Evolutionary conservation across 116 monocot species (phyloP).

Genomic region (Dioscorea cayenensis): DNA sequence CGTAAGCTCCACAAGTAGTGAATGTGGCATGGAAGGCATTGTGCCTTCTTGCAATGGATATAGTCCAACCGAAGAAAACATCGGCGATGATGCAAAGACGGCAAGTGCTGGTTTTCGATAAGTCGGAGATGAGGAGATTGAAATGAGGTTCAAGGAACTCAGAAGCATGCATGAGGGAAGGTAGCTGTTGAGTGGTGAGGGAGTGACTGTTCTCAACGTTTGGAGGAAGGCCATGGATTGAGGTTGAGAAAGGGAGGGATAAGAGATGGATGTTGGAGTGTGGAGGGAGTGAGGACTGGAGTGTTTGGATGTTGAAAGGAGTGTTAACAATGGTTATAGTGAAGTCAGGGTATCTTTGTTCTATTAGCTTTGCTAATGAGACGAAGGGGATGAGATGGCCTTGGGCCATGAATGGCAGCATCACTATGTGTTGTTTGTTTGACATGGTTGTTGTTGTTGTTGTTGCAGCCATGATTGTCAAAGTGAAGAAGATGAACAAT

Average conservation of each 20-base stretch:
- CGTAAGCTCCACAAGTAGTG: slow-evolving; percentile 38
- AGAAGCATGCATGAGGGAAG: slow-evolving; percentile 13
- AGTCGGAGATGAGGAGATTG: slow-evolving; percentile 17
- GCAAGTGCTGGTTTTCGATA: neutral
- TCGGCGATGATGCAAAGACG: slow-evolving; percentile 31
- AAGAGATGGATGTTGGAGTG: slow-evolving; percentile 19
- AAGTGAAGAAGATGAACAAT: too few species aligned
- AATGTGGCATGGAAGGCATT: slow-evolving; percentile 30
- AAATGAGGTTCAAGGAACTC: slow-evolving; percentile 28
- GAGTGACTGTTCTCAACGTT: slow-evolving; percentile 25
- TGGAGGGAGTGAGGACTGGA: slow-evolving; percentile 15
- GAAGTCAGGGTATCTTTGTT: neutral
- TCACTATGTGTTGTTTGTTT: slow-evolving; percentile 1
- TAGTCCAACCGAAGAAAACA: slow-evolving; percentile 30
- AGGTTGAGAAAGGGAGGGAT: slow-evolving; percentile 20
- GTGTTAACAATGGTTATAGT: slow-evolving; percentile 46
- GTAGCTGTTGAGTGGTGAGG: slow-evolving; percentile 2
- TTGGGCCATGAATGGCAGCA: slow-evolving; percentile 28
- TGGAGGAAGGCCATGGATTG: slow-evolving; percentile 30
- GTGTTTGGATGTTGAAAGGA: slow-evolving; percentile 25
- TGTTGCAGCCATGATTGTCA: too few species aligned
- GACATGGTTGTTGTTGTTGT: too few species aligned
- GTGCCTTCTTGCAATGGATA: slow-evolving; percentile 13
- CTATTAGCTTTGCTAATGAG: slow-evolving; percentile 12
- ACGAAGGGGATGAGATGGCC: slow-evolving; percentile 34